Evolutionary conservation across 768 basidiomycete genomes (phyloP).

Genomic region (Lepiota venenata): DNA sequence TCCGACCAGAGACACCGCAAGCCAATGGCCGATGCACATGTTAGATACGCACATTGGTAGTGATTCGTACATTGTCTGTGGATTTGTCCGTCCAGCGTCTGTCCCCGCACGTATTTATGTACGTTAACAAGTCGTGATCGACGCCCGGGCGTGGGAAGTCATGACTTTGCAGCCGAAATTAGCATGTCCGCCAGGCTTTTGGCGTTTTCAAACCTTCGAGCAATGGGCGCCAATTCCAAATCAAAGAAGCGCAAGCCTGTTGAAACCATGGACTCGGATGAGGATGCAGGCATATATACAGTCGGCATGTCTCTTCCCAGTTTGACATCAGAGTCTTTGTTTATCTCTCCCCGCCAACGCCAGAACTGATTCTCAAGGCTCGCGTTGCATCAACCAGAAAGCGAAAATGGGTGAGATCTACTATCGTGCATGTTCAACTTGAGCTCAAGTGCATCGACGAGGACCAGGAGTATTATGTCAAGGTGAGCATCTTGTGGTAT

Average conservation of each 20-base stretch:
- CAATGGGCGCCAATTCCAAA: conserved; percentile 13
- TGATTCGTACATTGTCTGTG: background rate
- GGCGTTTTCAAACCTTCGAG: no score
- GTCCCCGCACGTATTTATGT: background rate
- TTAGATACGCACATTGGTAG: background rate
- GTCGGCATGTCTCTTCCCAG: conserved; percentile 1
- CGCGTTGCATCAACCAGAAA: conserved; percentile 34
- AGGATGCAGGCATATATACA: conserved; percentile 4
- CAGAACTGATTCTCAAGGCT: conserved; percentile 62
- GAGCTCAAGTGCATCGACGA: background rate
- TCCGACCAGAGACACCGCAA: conserved; percentile 10
- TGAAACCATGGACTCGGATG: background rate
- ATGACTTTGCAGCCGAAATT: conserved; percentile 1
- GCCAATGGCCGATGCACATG: conserved; percentile 3
- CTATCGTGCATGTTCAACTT: background rate
- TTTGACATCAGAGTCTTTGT: background rate
- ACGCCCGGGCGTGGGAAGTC: no score
- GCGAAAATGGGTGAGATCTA: conserved; percentile 12
- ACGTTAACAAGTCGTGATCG: no score
- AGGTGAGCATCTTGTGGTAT: conserved; percentile 37
- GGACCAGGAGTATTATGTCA: conserved; percentile 61
- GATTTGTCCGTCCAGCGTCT: no score
- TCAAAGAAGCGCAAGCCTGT: conserved; percentile 13
- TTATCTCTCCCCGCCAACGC: background rate
- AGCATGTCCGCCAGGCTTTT: background rate